A percentile compares a stretch with the other conserved stretches of the same genome.
Conservation (phyloP, 192 early-diverging fungal genomes). For the Phlyctochytrium arcticum region DNA sequence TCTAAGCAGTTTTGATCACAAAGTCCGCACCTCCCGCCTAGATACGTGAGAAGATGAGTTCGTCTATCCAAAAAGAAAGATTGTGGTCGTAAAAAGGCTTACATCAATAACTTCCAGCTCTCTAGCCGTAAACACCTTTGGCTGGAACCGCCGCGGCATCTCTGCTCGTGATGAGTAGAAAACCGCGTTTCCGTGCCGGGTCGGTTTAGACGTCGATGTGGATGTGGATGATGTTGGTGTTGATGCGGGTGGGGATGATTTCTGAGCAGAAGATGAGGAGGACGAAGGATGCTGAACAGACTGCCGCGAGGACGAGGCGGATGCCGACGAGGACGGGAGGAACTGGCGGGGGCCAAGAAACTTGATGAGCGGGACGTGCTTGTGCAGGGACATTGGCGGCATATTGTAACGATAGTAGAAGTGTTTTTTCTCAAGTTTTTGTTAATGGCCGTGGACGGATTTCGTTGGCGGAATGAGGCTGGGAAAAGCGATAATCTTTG, state of each 20-base stretch:
- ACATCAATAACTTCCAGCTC: conserved; percentile 1
- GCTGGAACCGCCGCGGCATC: neutral
- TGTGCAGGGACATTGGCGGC: neutral
- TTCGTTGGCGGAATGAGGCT: no score
- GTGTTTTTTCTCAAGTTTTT: no score
- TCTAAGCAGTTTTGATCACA: no score
- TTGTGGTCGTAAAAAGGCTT: neutral
- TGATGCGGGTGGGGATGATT: no score
- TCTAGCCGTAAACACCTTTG: neutral
- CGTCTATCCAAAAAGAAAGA: neutral
- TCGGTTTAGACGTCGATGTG: neutral
- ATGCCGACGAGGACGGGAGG: neutral
- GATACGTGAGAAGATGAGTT: neutral
- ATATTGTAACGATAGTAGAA: no score
- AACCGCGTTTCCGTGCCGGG: neutral
- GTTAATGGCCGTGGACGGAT: no score
- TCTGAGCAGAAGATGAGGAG: no score
- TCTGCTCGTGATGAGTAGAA: neutral
- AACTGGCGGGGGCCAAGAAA: conserved; percentile 1
- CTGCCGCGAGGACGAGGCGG: neutral
- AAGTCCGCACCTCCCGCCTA: neutral
- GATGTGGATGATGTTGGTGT: no score
- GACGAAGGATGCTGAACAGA: no score
- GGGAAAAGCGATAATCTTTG: no score
- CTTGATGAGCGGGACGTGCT: conserved; percentile 6